Evolutionary conservation across 768 basidiomycete species (phyloP).

Genomic region (Naganishia friedmannii): DNA sequence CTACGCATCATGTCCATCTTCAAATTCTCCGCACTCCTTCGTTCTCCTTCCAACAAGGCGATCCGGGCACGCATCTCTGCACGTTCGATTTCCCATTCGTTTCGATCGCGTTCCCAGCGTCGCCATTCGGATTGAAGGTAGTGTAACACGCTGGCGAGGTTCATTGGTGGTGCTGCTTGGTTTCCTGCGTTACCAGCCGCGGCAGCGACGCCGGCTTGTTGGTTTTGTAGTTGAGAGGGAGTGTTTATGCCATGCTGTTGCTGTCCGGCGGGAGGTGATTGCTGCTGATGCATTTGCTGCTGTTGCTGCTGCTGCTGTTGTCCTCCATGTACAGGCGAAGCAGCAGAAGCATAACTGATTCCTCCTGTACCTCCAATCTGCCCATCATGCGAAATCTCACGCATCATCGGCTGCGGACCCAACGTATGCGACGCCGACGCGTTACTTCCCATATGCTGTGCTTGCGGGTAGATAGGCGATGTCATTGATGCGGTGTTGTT

Average conservation of each 20-base stretch:
- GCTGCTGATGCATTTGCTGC: constrained; percentile 45
- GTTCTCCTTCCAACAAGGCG: constrained; percentile 92
- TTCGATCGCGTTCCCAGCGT: constrained; percentile 93
- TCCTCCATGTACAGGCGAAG: background rate
- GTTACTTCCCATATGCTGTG: background rate
- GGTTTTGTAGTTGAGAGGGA: constrained; percentile 3
- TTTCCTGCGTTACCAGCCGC: background rate
- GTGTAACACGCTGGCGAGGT: constrained; percentile 88
- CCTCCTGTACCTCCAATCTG: background rate
- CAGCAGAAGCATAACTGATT: constrained; percentile 8
- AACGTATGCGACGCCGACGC: constrained; percentile 3
- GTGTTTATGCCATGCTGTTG: constrained; percentile 32
- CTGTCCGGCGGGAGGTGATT: constrained; percentile 34
- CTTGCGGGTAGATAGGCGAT: constrained; percentile 14
- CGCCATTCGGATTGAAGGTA: constrained; percentile 98
- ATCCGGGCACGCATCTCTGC: constrained; percentile 99
- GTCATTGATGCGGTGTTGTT: constrained; percentile 5
- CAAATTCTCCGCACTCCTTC: constrained; percentile 93
- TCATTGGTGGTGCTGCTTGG: constrained; percentile 61
- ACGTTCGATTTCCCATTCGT: constrained; percentile 99
- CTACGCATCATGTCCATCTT: constrained; percentile 92
- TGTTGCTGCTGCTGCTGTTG: background rate
- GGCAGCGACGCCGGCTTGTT: constrained; percentile 23
- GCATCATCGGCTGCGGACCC: constrained; percentile 18
- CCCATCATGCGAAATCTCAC: constrained; percentile 17